These are phyloP conservation scores for Fusarium circinatum DNA, from an alignment of 2,329 filamentous ascomycete species.

Conservation along the genomic window DNA sequence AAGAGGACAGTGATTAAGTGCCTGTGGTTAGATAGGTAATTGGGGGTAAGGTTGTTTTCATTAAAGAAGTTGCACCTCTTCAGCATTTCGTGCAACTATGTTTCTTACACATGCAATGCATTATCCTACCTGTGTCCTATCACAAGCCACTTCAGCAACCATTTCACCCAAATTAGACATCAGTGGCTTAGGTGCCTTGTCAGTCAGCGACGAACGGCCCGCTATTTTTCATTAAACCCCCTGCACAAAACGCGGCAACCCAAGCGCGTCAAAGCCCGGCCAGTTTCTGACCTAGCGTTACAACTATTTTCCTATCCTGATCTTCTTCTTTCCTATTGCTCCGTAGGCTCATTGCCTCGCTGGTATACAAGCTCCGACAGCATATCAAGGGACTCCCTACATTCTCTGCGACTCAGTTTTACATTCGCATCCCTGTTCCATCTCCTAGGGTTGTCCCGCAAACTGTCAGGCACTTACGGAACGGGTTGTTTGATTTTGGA, in stretches of 20 bases:
- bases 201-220: slow-evolving; percentile 24
- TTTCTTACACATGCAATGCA: background rate
- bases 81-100: background rate
- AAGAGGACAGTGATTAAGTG: slow-evolving; percentile 29
- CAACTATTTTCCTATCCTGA: slow-evolving; percentile 32
- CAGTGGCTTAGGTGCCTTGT: background rate
- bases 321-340: slow-evolving; percentile 9
- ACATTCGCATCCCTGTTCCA: background rate
- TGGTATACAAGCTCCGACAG: slow-evolving; percentile 7
- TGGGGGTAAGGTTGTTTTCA: background rate
- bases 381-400: background rate
- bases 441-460: background rate
- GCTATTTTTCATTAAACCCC: slow-evolving; percentile 40
- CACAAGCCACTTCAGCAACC: background rate
- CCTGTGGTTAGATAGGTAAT: background rate
- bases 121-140: background rate
- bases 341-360: slow-evolving; percentile 27
- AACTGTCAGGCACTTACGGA: slow-evolving; percentile 5
- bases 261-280: slow-evolving; percentile 27
- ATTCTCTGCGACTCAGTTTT: background rate
- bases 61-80: background rate
- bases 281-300: slow-evolving; percentile 15
- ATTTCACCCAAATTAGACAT: background rate
- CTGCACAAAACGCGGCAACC: slow-evolving; percentile 40
- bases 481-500: slow-evolving; percentile 12